Percentiles rank a stretch among this genome's conserved stretches.
These are phyloP conservation scores for Abelmoschus esculentus DNA, from an alignment of 345 rosid genomes.

Conservation along the genomic window DNA sequence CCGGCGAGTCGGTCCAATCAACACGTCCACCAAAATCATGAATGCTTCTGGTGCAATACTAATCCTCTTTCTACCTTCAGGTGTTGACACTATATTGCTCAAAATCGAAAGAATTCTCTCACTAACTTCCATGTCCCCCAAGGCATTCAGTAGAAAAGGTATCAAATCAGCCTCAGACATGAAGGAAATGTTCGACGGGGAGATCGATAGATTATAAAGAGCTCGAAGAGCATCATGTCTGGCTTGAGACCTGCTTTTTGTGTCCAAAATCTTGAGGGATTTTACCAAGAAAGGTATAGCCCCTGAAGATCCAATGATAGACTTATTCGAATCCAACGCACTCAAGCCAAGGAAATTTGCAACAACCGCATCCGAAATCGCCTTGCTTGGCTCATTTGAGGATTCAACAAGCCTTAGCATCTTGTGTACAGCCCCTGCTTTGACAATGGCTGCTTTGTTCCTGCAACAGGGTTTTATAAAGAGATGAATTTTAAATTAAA, in stretches of 20 bases:
- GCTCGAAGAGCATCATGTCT: conserved; percentile 85
- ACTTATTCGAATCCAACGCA: conserved; percentile 79
- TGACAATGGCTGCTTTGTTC: conserved; percentile 98
- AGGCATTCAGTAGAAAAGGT: conserved; percentile 40
- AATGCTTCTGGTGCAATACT: conserved; percentile 53
- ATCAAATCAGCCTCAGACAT: conserved; percentile 58
- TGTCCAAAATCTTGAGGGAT: conserved; percentile 36
- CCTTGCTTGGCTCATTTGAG: conserved; percentile 33
- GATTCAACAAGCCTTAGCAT: conserved; percentile 77
- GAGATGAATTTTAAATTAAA: background rate
- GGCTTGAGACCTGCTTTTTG: conserved; percentile 47
- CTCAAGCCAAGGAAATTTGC: conserved; percentile 94
- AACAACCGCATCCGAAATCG: conserved; percentile 69
- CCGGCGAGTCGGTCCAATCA: conserved; percentile 87
- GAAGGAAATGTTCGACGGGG: conserved; percentile 43
- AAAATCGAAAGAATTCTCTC: conserved; percentile 78
- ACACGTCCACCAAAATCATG: conserved; percentile 65
- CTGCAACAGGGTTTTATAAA: conserved; percentile 30
- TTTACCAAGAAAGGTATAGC: conserved; percentile 75
- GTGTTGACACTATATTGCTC: conserved; percentile 66
- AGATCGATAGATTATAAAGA: conserved; percentile 78
- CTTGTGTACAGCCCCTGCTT: conserved; percentile 93
- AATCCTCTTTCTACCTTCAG: conserved; percentile 79
- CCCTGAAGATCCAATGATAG: conserved; percentile 86
- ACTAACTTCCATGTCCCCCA: conserved; percentile 92